Evolutionary conservation across 345 rosid species (phyloP).

Genomic region (Eucalyptus polybractea): DNA sequence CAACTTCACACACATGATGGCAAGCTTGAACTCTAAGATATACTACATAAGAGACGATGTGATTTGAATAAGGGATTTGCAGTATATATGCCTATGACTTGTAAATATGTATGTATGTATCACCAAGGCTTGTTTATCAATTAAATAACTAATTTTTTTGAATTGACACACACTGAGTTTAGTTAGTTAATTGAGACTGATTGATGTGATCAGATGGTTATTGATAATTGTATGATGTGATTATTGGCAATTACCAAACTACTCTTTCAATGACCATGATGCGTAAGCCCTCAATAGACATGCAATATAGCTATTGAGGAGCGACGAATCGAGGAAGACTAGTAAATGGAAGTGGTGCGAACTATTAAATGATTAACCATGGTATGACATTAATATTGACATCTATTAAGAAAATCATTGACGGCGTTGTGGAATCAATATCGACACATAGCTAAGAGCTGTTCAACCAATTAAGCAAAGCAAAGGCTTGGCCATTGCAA

Average conservation of each 20-base stretch:
- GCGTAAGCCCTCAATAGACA: neutral
- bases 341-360: neutral
- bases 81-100: neutral
- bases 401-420: neutral
- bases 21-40: too few relatives aligned
- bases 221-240: neutral
- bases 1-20: neutral
- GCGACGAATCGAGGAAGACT: neutral
- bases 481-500: neutral
- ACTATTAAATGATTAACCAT: neutral
- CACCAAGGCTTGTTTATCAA: neutral
- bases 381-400: neutral
- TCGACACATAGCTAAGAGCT: neutral
- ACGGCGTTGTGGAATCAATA: neutral
- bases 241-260: neutral
- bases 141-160: neutral
- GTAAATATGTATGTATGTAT: neutral
- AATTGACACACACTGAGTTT: neutral
- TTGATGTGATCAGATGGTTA: neutral
- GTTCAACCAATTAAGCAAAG: neutral
- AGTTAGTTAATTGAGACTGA: neutral
- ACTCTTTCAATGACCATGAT: neutral
- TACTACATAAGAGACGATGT: neutral
- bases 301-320: neutral
- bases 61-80: neutral